Evolutionary conservation across 768 basidiomycete species (phyloP), one percentile per base, ranked within the genome.

Genomic region (Terana coerulea): DNA sequence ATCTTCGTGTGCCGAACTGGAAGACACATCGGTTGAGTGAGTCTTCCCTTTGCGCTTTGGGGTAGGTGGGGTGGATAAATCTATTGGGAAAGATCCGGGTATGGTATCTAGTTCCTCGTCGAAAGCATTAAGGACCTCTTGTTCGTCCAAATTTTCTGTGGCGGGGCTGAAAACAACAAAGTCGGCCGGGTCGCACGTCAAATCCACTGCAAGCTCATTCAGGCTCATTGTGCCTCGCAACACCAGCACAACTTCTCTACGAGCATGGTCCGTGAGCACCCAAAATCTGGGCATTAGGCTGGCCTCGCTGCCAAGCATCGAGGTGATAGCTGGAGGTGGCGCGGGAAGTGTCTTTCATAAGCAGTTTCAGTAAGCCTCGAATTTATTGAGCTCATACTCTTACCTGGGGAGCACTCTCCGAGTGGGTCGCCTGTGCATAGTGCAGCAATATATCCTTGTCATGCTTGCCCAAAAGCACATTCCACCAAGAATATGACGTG

Each of bases 121-220:
- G 17, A 60, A 51, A 15, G 41, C 52, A 31, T 59, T 37, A 29
- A 55, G 22, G 30, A 51, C 47, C 21, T 55, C 56, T 12, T 56
- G 49, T 8, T 51, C 57, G 25, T 50, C 41, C 17, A 17, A 11
- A 46, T 26, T 11, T 12, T 28, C 9, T 39, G 28, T 42, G 17
- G 11, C 10, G 48, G 22, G 53, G 52, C 21, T 39, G 29, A 42
- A 24, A 5, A 61, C 83, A 49, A 77, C 72, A 55, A 88, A 88
- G 19, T 78, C 72, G 34, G 81, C 82, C 0, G 84, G 78, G 50
- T 91, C 86, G 66, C 91, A 92, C 0, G 89, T 88, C 42, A 92
- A 73, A 68, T 92, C 89, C 9, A 88, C 88, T 14, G 89, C 90
- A 4, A 92, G 79, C 67, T 92, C 90, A 59, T 92, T 92, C 36